Evolutionary conservation across 2,329 filamentous ascomycete genomes (phyloP), one percentile per base, ranked within the genome.

Genomic region (Coccinonectria pachysandricola): DNA sequence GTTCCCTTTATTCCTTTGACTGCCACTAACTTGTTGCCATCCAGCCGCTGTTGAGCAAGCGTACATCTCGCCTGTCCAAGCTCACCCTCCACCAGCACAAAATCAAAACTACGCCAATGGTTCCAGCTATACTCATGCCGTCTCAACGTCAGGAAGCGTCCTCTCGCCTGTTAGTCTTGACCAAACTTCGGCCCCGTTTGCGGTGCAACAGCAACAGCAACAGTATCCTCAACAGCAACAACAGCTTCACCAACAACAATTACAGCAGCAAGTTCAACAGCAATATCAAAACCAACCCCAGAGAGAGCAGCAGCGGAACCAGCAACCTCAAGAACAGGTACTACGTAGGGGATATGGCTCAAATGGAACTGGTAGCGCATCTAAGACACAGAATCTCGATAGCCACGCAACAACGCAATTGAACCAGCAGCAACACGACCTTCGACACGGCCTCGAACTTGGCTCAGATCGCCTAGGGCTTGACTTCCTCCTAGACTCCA

Each of bases 391-490:
- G 15, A 16, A 12, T 4, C 3, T 10, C 9, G 36, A 47, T 15
- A 23, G 31, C 5, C 30, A 40, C 9, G 28, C 37, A 15, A 37
- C 30, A 12, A 27, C 16, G 5, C 47, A 52, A 32, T 48, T 59
- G 28, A 60, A 50, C 35, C 66, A 65, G 43, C 68, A 69, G 39
- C 59, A 60, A 6, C 56, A 65, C 15, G 60, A 64, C 12, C 54
- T 65, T 25, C 50, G 61, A 11, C 71, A 76, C 30, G 66, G 65
- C 19, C 49, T 80, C 2, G 69, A 79, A 19, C 57, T 81, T 31
- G 67, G 68, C 3, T 60, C 68, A 1, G 81, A 87, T 46, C 68
- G 75, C 23, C 62, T 87, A 7, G 78, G 75, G 5, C 68, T 91
- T 16, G 78, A 76, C 31, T 87, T 86, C 40, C 60, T 91, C 2